These are phyloP conservation scores for Trametes sp. DNA, from an alignment of 1,284 basidiomycete genomes.

Conservation along the genomic window DNA sequence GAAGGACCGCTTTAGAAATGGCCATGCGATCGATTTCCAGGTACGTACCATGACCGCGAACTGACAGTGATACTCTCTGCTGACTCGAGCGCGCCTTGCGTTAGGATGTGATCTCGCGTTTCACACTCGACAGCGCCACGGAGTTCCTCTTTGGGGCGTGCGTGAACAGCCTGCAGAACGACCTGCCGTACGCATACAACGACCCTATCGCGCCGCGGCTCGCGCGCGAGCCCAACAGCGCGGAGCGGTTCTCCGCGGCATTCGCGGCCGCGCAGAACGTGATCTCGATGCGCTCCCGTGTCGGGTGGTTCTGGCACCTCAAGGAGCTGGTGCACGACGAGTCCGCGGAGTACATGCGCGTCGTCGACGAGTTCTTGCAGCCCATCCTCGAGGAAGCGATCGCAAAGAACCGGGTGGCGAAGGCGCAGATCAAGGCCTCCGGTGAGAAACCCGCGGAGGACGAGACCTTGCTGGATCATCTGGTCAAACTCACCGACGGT, in stretches of 20 bases:
- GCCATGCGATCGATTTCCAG: constrained; percentile 31
- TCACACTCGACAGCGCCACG: constrained; percentile 50
- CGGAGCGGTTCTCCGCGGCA: constrained; percentile 48
- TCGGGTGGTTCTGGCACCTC: constrained; percentile 40
- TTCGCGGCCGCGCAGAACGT: constrained; percentile 48
- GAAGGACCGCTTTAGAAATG: constrained; percentile 29
- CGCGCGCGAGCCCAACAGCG: constrained; percentile 12
- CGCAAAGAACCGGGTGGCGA: constrained; percentile 39
- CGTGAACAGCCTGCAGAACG: constrained; percentile 43
- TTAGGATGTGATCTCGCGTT: constrained; percentile 45
- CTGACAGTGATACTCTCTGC: neutral
- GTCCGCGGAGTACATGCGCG: constrained; percentile 27
- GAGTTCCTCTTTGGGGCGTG: constrained; percentile 52
- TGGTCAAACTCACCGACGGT: constrained; percentile 46
- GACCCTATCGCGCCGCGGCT: constrained; percentile 10
- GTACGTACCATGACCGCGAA: neutral
- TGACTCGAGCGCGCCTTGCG: neutral
- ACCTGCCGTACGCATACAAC: constrained; percentile 41
- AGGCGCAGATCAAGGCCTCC: constrained; percentile 17
- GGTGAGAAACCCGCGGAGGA: constrained; percentile 27
- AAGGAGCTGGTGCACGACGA: constrained; percentile 24
- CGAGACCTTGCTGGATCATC: constrained; percentile 48
- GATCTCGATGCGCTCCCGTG: constrained; percentile 41
- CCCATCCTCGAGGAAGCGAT: constrained; percentile 52
- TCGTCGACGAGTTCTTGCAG: constrained; percentile 37